Evolutionary conservation across 129 eudicot genomes (phyloP), one percentile per base, ranked within the genome.

Genomic region (Ambrosia artemisiifolia): DNA sequence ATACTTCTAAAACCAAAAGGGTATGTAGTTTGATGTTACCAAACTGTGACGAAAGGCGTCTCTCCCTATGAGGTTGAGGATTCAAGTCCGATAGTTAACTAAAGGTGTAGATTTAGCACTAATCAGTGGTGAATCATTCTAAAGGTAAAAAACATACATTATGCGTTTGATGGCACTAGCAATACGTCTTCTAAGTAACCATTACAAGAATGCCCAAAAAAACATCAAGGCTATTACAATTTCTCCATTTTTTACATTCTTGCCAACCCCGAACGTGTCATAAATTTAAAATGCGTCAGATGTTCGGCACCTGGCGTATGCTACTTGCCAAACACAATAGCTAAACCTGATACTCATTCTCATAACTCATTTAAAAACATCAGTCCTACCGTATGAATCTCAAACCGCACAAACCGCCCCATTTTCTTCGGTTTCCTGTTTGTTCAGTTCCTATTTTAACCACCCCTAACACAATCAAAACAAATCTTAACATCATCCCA

Each of bases 191-290:
- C 38, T 13, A 67, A 24, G 28, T n/a, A n/a, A 48, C 19, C 57
- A 48, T 12, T 47, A 56, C 72, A 47, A 48, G 46, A 33, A 34
- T 5, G 2, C 24, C 6, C 12, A 63, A 60, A 30, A 47, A 73
- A 33, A 10, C 34, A 73, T 49, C 63, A 11, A 18, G 24, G 60
- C 18, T 12, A 11, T 24, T 56, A 56, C 38, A 10, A 7, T 56
- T 56, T 56, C 36, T 56, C 36, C 14, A 56, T 14, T 63, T 73
- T 49, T 4, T 12, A 9, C 70, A 47, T 18, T 73, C 70, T 18
- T 62, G 24, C 70, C 49, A 30, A 34, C 61, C 11, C 20, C 8
- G 6, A 50, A 14, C 32, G 43, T 17, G 5, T 32, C 4, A 17
- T 44, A 17, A 1, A 30, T 9, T 11, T 6, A 8, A 18, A 35